Percentiles rank a stretch among this genome's conserved stretches.
These are phyloP conservation scores for Aureobasidium melanogenum DNA, from an alignment of 2,329 filamentous ascomycete genomes.

Conservation along the genomic window DNA sequence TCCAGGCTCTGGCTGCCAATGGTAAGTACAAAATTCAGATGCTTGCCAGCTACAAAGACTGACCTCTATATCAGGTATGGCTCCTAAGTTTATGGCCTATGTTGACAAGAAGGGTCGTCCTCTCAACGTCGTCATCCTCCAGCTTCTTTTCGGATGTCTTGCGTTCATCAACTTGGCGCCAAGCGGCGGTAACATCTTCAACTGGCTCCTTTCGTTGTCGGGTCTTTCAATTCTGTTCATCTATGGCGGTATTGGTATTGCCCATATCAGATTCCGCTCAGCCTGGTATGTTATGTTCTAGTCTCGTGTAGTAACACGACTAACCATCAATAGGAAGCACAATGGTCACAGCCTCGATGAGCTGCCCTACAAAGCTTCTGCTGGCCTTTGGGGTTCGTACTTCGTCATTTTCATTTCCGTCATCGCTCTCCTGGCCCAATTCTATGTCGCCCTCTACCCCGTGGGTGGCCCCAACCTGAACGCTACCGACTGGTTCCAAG, in stretches of 20 bases:
- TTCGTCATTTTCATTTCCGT: slow-evolving; percentile 49
- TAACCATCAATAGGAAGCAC: neutral
- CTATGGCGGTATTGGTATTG: slow-evolving; percentile 72
- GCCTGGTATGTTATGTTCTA: slow-evolving; percentile 58
- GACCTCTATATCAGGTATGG: slow-evolving; percentile 45
- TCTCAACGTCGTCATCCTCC: slow-evolving; percentile 58
- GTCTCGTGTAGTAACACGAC: no score
- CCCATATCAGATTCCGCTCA: slow-evolving; percentile 77
- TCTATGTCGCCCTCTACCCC: slow-evolving; percentile 15
- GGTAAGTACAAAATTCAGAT: slow-evolving; percentile 34
- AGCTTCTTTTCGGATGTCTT: slow-evolving; percentile 60
- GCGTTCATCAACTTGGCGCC: slow-evolving; percentile 59
- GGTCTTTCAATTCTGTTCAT: slow-evolving; percentile 65
- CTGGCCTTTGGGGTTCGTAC: slow-evolving; percentile 52
- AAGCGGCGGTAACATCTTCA: slow-evolving; percentile 53
- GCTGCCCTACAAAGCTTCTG: slow-evolving; percentile 50
- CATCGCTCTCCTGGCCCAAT: slow-evolving; percentile 43
- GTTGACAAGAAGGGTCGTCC: slow-evolving; percentile 77
- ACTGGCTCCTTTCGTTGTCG: slow-evolving; percentile 66
- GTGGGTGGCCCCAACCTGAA: slow-evolving; percentile 7
- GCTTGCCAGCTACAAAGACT: neutral
- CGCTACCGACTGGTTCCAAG: slow-evolving; percentile 16
- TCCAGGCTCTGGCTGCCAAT: slow-evolving; percentile 34
- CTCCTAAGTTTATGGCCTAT: slow-evolving; percentile 68
- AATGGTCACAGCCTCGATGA: slow-evolving; percentile 54